phyloP scores from a whole-genome alignment of 805 yeast species.

The Metschnikowia similis region DNA sequence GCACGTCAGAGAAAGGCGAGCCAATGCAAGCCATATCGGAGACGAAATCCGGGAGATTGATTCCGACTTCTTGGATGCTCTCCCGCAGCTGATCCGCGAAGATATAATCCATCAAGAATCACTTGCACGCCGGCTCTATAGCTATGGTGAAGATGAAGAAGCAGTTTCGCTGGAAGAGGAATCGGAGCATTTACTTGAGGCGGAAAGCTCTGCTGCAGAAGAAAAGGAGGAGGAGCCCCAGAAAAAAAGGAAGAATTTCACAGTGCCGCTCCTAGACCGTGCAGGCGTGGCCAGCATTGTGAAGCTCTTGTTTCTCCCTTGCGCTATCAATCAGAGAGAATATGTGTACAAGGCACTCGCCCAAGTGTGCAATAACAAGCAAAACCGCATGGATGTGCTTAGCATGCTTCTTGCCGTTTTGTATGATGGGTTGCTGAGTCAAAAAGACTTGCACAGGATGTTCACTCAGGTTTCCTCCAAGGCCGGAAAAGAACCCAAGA shows the following conservation, averaged over 20 bases:
- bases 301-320: conserved; percentile 70
- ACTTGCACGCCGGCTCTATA: conserved; percentile 36
- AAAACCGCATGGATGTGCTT: conserved; percentile 70
- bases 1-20: conserved; percentile 73
- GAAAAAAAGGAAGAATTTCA: conserved; percentile 8
- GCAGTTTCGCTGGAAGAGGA: conserved; percentile 20
- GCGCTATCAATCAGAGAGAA: conserved; percentile 58
- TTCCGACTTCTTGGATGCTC: conserved; percentile 73
- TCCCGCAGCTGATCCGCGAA: conserved; percentile 65
- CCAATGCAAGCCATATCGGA: conserved; percentile 44
- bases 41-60: conserved; percentile 61
- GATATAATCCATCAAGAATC: conserved; percentile 60
- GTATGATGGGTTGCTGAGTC: conserved; percentile 69
- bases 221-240: background rate
- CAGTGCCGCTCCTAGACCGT: conserved; percentile 66
- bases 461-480: conserved; percentile 54
- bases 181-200: conserved; percentile 14
- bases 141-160: conserved; percentile 19
- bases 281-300: conserved; percentile 71
- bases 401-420: conserved; percentile 63
- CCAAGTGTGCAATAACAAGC: conserved; percentile 69
- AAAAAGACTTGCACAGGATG: conserved; percentile 55
- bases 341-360: conserved; percentile 61
- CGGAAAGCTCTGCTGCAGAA: background rate
- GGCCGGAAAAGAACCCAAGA: conserved; percentile 26